These are phyloP conservation scores for Hygrophoropsis aurantiaca DNA, from an alignment of 768 basidiomycete genomes.

Conservation along the genomic window DNA sequence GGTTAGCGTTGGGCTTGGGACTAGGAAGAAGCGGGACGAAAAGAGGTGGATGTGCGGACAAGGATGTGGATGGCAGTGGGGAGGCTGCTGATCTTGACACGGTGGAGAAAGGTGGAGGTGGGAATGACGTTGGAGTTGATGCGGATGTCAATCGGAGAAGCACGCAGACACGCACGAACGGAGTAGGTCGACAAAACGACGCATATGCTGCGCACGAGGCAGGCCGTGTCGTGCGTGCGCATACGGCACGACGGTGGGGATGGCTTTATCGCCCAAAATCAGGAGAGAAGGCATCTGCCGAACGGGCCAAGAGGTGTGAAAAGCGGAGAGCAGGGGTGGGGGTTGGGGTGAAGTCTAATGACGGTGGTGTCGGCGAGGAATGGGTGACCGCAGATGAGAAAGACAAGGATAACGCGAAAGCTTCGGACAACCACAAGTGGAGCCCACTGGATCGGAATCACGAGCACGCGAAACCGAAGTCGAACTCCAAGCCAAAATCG, in stretches of 20 bases:
- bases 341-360: too few relatives aligned
- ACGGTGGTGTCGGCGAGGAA: too few relatives aligned
- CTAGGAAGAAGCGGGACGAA: too few relatives aligned
- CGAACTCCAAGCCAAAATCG: constrained; percentile 2
- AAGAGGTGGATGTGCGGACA: too few relatives aligned
- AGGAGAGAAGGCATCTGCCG: constrained; percentile 1
- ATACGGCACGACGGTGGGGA: constrained; percentile 34
- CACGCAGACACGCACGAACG: not conserved
- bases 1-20: too few relatives aligned
- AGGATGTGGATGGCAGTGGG: too few relatives aligned
- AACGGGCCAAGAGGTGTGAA: not conserved
- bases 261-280: constrained; percentile 12
- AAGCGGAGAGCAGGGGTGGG: not conserved
- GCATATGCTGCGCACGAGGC: constrained; percentile 36
- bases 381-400: not conserved
- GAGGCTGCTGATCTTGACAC: too few relatives aligned
- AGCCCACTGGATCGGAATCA: constrained; percentile 6
- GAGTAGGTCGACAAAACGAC: constrained; percentile 16
- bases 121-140: not conserved
- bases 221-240: constrained; percentile 42
- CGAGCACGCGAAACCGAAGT: too few relatives aligned
- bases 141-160: not conserved
- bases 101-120: too few relatives aligned
- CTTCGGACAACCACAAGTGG: constrained; percentile 3
- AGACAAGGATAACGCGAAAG: constrained; percentile 6